phyloP scores from a whole-genome alignment of 768 basidiomycete genomes.

The Pisolithus microcarpus region DNA sequence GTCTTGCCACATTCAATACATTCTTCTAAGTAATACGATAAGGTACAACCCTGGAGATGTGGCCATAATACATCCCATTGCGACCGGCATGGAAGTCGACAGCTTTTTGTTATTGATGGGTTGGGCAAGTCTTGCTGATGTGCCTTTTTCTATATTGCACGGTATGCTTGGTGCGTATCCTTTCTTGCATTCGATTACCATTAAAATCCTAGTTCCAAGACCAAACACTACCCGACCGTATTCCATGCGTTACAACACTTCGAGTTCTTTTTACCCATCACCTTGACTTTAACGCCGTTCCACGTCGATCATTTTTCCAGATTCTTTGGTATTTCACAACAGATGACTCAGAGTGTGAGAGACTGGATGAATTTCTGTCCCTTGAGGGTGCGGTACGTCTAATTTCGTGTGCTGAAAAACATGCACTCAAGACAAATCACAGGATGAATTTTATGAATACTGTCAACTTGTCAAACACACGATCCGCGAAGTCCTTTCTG shows the following conservation, averaged over 20 bases:
- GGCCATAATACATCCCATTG: conserved; percentile 69
- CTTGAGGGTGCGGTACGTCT: conserved; percentile 57
- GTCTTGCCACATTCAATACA: conserved; percentile 8
- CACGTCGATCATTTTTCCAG: conserved; percentile 81
- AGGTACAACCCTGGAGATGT: conserved; percentile 82
- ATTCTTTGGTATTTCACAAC: conserved; percentile 67
- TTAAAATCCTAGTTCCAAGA: too few relatives aligned
- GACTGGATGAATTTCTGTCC: conserved; percentile 75
- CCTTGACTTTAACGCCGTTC: too few relatives aligned
- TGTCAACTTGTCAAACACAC: conserved; percentile 73
- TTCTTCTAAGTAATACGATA: conserved; percentile 1
- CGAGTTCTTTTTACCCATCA: too few relatives aligned
- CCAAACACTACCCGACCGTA: too few relatives aligned
- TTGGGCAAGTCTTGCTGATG: conserved; percentile 63
- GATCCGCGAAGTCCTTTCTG: conserved; percentile 73
- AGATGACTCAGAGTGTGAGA: conserved; percentile 75
- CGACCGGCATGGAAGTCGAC: conserved; percentile 56
- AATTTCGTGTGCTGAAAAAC: background rate
- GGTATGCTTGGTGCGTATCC: conserved; percentile 29
- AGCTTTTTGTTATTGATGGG: conserved; percentile 52
- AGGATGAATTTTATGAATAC: conserved; percentile 94
- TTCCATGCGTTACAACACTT: too few relatives aligned
- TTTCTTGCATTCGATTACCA: too few relatives aligned
- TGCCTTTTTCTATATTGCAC: conserved; percentile 32
- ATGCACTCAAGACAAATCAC: conserved; percentile 4